Evolutionary conservation across 1,284 basidiomycete species (phyloP).

Genomic region (Ganoderma leucocontextum): DNA sequence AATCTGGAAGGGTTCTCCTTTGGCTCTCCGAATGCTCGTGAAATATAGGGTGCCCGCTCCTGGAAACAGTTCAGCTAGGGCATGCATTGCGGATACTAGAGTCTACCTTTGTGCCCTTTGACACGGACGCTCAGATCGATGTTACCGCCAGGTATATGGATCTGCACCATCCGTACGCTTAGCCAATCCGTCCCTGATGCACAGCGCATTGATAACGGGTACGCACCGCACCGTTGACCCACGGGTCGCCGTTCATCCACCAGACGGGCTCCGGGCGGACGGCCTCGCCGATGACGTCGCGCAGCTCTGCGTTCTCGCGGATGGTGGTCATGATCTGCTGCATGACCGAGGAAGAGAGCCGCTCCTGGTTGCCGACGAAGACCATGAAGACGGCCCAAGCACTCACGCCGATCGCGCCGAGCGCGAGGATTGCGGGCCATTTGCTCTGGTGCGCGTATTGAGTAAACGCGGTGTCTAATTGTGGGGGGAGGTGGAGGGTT

Average conservation of each 20-base stretch:
- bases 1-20: constrained; percentile 74
- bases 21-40: constrained; percentile 80
- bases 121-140: constrained; percentile 80
- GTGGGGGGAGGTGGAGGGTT: background rate
- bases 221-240: constrained; percentile 68
- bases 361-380: constrained; percentile 79
- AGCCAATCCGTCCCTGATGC: constrained; percentile 3
- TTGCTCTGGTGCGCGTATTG: constrained; percentile 45
- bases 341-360: constrained; percentile 78
- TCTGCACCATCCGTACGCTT: constrained; percentile 48
- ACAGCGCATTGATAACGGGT: background rate
- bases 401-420: constrained; percentile 60
- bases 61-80: constrained; percentile 37
- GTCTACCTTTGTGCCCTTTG: constrained; percentile 71
- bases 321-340: constrained; percentile 69
- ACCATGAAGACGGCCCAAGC: constrained; percentile 75
- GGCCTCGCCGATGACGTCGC: constrained; percentile 67
- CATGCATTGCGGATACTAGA: background rate
- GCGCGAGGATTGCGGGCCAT: constrained; percentile 68
- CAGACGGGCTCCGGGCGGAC: constrained; percentile 76
- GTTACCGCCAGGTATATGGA: constrained; percentile 77
- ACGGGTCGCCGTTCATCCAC: constrained; percentile 81
- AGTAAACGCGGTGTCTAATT: background rate
- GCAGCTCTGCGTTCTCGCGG: constrained; percentile 57
- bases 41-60: constrained; percentile 81